These are phyloP conservation scores for Diaporthe ilicicola DNA, from an alignment of 2,329 filamentous ascomycete species.

Conservation along the genomic window DNA sequence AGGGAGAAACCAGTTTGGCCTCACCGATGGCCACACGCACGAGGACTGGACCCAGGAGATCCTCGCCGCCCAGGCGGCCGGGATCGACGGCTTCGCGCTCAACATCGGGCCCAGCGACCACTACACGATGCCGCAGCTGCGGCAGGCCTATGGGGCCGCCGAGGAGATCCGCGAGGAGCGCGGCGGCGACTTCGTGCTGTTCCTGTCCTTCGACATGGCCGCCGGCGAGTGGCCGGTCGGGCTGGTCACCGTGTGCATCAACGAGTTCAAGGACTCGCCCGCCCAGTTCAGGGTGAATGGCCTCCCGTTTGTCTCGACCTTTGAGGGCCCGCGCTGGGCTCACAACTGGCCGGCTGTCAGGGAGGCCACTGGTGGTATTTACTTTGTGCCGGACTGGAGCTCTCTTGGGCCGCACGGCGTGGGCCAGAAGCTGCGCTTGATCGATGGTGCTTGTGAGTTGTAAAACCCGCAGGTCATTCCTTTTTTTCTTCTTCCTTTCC, in stretches of 20 bases:
- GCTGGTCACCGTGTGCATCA: slow-evolving; percentile 43
- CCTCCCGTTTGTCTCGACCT: slow-evolving; percentile 59
- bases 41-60: slow-evolving; percentile 47
- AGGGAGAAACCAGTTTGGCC: slow-evolving; percentile 39
- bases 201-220: slow-evolving; percentile 47
- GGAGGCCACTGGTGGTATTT: slow-evolving; percentile 46
- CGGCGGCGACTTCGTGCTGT: slow-evolving; percentile 43
- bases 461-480: slow-evolving; percentile 6
- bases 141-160: slow-evolving; percentile 45
- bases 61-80: slow-evolving; percentile 44
- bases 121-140: slow-evolving; percentile 44
- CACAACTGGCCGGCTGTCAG: slow-evolving; percentile 53
- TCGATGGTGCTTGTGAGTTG: slow-evolving; percentile 40
- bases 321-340: slow-evolving; percentile 55
- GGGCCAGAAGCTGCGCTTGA: not conserved
- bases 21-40: slow-evolving; percentile 42
- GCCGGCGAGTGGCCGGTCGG: slow-evolving; percentile 41
- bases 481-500: no score
- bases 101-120: slow-evolving; percentile 47
- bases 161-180: slow-evolving; percentile 27
- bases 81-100: slow-evolving; percentile 52
- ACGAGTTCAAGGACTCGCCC: slow-evolving; percentile 45
- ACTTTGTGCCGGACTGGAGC: slow-evolving; percentile 57
- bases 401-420: slow-evolving; percentile 47
- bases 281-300: slow-evolving; percentile 52